Base-by-base conservation (phyloP, 2,329 filamentous ascomycete genomes). In the Zarea fungicola region DNA sequence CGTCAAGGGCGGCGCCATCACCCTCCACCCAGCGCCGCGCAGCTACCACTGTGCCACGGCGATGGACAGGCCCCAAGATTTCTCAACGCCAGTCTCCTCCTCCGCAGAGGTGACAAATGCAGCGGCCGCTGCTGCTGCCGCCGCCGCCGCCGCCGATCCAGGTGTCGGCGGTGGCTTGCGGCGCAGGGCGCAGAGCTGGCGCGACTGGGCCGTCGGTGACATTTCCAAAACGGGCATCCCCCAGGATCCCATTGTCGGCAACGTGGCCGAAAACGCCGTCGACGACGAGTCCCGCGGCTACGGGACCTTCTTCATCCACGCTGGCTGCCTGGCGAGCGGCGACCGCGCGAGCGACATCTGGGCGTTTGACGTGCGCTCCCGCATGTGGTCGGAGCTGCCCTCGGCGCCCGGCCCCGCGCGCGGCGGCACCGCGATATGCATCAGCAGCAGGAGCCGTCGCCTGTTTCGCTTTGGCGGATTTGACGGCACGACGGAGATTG, bases 401-500 rank as follows among this genome's bases (percentile, higher is more conserved):
- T 65, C 78, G 7, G 88, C 87, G 0, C 87, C 87, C 0, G 83
- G 77, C 1, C 78, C 83, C 7, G 69, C 78, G 0, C 76, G 88
- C 41, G 82, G 83, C 19, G 88, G 87, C 2, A 71, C 85, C 0
- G 79, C 81, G 4, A 80, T 95, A 22, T 80, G 83, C 1, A 76
- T 84, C 45, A 75, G 75, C 37, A 75, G 77, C 47, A 80, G 79
- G n/a, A n/a, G n/a, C n/a, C n/a, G n/a, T 21, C 77, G 81, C 21
- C 64, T 95, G 6, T 95, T 85, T 67, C 78, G 89, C 23, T 91
- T 89, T 70, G 87, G 89, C 53, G 89, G 89, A 0, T 92, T 84
- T 57, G 86, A 92, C 62, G 88, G 86, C 1, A 70, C 75, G 59
- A 69, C 61, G 0, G 85, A 91, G 59, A 72, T 87, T 41, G 88